A percentile compares a stretch with the other conserved stretches of the same genome.
These are phyloP conservation scores for Botrytis aclada DNA, from an alignment of 2,329 filamentous ascomycete species.

Conservation along the genomic window DNA sequence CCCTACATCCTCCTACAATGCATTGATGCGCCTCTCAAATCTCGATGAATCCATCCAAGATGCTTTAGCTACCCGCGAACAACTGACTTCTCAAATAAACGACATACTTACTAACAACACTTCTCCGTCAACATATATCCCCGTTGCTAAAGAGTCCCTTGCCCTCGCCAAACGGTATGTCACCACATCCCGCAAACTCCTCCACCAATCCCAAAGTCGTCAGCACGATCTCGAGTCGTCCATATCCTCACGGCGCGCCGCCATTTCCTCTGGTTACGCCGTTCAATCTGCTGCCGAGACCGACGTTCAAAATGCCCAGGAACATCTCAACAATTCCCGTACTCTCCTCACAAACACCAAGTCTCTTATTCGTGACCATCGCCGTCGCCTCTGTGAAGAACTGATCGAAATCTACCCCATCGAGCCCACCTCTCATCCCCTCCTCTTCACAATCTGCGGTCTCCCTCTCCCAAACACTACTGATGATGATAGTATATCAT, in stretches of 20 bases:
- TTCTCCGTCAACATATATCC: slow-evolving; percentile 44
- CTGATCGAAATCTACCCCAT: slow-evolving; percentile 78
- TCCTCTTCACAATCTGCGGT: slow-evolving; percentile 81
- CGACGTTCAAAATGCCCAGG: slow-evolving; percentile 59
- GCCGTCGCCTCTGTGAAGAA: slow-evolving; percentile 83
- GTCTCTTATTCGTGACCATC: slow-evolving; percentile 76
- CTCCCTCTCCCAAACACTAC: slow-evolving; percentile 76
- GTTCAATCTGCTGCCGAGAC: slow-evolving; percentile 56
- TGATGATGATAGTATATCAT: slow-evolving; percentile 56
- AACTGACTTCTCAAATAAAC: slow-evolving; percentile 76
- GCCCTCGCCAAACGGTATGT: slow-evolving; percentile 54
- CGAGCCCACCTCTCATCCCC: slow-evolving; percentile 58
- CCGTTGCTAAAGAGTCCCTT: slow-evolving; percentile 50
- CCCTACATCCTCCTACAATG: slow-evolving; percentile 77
- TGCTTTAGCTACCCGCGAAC: slow-evolving; percentile 72
- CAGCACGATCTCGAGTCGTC: slow-evolving; percentile 67
- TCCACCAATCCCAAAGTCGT: slow-evolving; percentile 59
- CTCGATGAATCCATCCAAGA: slow-evolving; percentile 90
- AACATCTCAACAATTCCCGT: slow-evolving; percentile 56
- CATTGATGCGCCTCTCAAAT: slow-evolving; percentile 82
- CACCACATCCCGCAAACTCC: slow-evolving; percentile 60
- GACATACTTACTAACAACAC: slow-evolving; percentile 43
- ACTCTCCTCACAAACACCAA: slow-evolving; percentile 54
- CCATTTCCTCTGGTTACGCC: slow-evolving; percentile 63
- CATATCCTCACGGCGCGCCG: slow-evolving; percentile 60